A percentile compares a stretch with the other conserved stretches of the same genome.
Evolutionary conservation across 768 basidiomycete species (phyloP).

Genomic region (Phylloporus sp.): DNA sequence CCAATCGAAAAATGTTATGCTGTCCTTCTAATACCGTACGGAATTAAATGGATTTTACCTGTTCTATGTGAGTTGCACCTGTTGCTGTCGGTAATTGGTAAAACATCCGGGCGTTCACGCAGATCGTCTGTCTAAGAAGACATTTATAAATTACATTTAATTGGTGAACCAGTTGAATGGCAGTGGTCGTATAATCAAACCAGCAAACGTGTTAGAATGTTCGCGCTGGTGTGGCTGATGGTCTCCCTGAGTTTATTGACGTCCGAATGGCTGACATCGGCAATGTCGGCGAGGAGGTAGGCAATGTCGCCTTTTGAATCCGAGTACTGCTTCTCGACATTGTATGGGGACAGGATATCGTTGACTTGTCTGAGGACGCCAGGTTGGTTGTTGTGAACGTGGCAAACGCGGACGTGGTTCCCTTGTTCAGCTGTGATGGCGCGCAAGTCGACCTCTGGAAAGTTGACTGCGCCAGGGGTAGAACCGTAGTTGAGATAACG

Average conservation of each 20-base stretch:
- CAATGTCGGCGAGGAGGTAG: constrained; percentile 96
- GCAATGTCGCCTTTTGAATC: constrained; percentile 92
- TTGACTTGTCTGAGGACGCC: constrained; percentile 95
- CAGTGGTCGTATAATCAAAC: constrained; percentile 36
- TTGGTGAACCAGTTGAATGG: constrained; percentile 50
- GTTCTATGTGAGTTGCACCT: constrained; percentile 10
- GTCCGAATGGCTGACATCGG: constrained; percentile 78
- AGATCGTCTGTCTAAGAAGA: not conserved
- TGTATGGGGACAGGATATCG: constrained; percentile 89
- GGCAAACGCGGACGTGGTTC: constrained; percentile 81
- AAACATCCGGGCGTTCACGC: not conserved
- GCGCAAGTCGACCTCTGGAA: constrained; percentile 96
- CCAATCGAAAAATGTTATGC: not conserved
- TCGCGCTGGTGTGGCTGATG: constrained; percentile 75
- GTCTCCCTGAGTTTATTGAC: constrained; percentile 71
- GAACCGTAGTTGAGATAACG: constrained; percentile 93
- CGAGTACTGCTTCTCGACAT: constrained; percentile 99
- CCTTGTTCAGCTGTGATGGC: constrained; percentile 83
- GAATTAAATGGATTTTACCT: constrained; percentile 7
- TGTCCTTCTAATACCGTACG: constrained; percentile 4
- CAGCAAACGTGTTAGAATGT: constrained; percentile 86
- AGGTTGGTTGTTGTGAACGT: constrained; percentile 93
- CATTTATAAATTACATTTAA: constrained; percentile 15
- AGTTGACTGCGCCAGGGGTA: constrained; percentile 91
- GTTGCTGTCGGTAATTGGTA: not conserved